Base-by-base conservation (phyloP, 108 stramenopile species). In the Discostella pseudostelligera region DNA sequence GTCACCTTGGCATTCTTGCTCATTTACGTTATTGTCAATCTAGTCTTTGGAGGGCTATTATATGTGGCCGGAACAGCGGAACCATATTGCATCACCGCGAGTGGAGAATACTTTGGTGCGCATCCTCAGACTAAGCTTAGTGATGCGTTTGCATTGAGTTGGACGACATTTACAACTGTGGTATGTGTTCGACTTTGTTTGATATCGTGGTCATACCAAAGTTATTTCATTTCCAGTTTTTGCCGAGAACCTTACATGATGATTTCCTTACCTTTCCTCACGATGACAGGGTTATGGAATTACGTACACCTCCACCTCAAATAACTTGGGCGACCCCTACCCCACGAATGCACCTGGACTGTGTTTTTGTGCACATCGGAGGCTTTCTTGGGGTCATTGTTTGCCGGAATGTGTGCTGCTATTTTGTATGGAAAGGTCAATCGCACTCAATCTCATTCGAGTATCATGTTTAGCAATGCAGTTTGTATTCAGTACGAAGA, bases 351-450 rank as follows among this genome's bases (percentile, higher is more conserved):
- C 69, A 39, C 72, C 22, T 77, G 70, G 49, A 72, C 89, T 16
- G 86, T 83, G 3, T 69, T 83, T 45, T 49, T 93, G 17, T 89
- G 88, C 67, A 86, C 83, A 1, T 55, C 83, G 9, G 87, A 89
- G 53, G 85, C 88, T 4, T 85, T 89, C 45, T 12, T 93, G 13
- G 91, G 91, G 3, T 82, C 89, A 24, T 65, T 89, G 9, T 93
- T 84, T 60, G 83, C 87, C 16, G 88, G 91, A 1, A 84, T 89
- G 60, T 89, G 91, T 64, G 88, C 85, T 17, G 91, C 91, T 37
- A 88, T 93, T 50, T 56, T 93, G 22, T 87, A 89, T 78, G 88
- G 86, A 20, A 93, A 93, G 42, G 87, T 93, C 3, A 65, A 86
- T 54, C 73, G 88, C 29, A 74, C 88, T 37, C 88, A 93, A 57